These are phyloP conservation scores for Pseudophaeomoniella oleicola DNA, from an alignment of 2,329 filamentous ascomycete genomes.

Conservation along the genomic window DNA sequence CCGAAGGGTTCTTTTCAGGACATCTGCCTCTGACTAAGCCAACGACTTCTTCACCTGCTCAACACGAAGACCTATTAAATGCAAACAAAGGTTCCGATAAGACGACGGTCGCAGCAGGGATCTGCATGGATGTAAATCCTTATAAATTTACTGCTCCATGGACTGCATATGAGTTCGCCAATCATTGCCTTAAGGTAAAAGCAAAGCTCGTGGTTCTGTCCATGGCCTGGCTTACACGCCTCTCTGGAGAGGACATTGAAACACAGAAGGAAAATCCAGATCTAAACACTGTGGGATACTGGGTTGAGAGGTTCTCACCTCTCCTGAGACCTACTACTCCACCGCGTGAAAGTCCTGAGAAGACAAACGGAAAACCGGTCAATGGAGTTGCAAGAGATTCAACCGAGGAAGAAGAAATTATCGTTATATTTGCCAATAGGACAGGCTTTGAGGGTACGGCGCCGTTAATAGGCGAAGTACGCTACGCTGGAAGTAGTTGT, in stretches of 20 bases:
- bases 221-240: constrained; percentile 49
- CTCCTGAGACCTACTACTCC: constrained; percentile 19
- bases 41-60: not conserved
- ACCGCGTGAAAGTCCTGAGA: constrained; percentile 11
- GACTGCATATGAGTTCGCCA: constrained; percentile 46
- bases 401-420: constrained; percentile 17
- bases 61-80: no score
- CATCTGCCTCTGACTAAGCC: constrained; percentile 12
- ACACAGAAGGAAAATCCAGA: constrained; percentile 33
- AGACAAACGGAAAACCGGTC: constrained; percentile 15
- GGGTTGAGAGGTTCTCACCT: constrained; percentile 45
- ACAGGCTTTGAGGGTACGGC: constrained; percentile 23
- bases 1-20: constrained; percentile 14
- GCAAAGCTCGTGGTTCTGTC: constrained; percentile 40
- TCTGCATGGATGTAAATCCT: constrained; percentile 46
- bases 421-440: constrained; percentile 33
- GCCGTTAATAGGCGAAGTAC: constrained; percentile 22
- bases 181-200: constrained; percentile 31
- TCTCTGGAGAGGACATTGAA: constrained; percentile 33
- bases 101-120: constrained; percentile 29
- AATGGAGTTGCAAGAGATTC: constrained; percentile 4
- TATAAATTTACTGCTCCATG: constrained; percentile 46
- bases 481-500: constrained; percentile 34
- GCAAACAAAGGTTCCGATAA: constrained; percentile 11
- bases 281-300: constrained; percentile 47